phyloP scores from a whole-genome alignment of 305 asterid species.

The Caryopteris hybrid region DNA sequence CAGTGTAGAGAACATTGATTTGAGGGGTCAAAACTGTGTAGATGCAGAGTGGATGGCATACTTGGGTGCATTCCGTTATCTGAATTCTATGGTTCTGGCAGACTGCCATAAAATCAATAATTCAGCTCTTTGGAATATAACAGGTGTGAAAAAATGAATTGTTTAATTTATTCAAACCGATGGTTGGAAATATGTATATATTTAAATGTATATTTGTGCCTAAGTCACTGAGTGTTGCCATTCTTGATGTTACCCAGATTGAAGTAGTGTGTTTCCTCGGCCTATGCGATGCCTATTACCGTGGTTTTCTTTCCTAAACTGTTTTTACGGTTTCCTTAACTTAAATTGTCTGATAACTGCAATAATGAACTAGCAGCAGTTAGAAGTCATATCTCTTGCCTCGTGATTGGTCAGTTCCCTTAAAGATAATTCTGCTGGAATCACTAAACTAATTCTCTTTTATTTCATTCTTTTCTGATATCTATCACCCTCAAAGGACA shows the following conservation, averaged over 20 bases:
- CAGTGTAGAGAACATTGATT: conserved; percentile 66
- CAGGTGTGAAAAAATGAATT: conserved; percentile 42
- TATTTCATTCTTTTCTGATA: not conserved
- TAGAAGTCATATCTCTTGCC: conserved; percentile 8
- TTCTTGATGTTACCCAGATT: not conserved
- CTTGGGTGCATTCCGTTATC: conserved; percentile 73
- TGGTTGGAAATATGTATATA: not conserved
- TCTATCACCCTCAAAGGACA: not conserved
- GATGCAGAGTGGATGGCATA: conserved; percentile 99
- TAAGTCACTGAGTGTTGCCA: not conserved
- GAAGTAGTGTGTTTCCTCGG: not conserved
- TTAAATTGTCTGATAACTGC: not conserved
- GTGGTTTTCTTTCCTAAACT: conserved; percentile 1
- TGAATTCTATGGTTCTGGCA: conserved; percentile 59
- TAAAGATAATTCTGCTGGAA: not conserved
- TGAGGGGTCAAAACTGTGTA: conserved; percentile 62
- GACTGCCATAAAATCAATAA: conserved; percentile 71
- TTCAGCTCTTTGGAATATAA: conserved; percentile 76
- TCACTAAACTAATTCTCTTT: not conserved
- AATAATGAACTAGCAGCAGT: not conserved
- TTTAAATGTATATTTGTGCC: not conserved
- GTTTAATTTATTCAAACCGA: conserved; percentile 8
- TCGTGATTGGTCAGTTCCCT: not conserved
- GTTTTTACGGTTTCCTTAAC: conserved; percentile 2
- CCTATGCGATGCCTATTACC: not conserved